Evolutionary conservation across 2,329 filamentous ascomycete species (phyloP).

Genomic region (Aspergillus aculeatinus): DNA sequence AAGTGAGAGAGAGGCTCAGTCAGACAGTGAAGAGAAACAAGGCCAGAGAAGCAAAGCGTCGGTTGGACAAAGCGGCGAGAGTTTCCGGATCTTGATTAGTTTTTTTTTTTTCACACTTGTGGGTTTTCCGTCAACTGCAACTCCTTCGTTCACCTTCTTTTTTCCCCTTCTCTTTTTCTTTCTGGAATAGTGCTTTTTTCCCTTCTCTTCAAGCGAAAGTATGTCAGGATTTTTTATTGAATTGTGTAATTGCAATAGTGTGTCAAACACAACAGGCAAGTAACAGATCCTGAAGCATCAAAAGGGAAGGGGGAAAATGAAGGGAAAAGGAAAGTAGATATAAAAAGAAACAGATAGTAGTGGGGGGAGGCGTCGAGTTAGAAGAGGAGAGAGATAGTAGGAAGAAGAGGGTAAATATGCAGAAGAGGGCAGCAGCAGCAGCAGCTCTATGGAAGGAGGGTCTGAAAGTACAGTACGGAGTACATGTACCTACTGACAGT

Average conservation of each 20-base stretch:
- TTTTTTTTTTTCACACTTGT: slow-evolving; percentile 7
- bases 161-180: too few relatives aligned
- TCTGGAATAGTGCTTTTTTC: slow-evolving; percentile 3
- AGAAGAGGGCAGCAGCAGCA: too few relatives aligned
- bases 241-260: slow-evolving; percentile 38
- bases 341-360: slow-evolving; percentile 22
- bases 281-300: slow-evolving; percentile 25
- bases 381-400: slow-evolving; percentile 14
- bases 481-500: too few relatives aligned
- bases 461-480: neutral
- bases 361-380: slow-evolving; percentile 18
- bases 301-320: neutral
- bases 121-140: slow-evolving; percentile 8
- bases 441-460: too few relatives aligned
- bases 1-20: slow-evolving; percentile 11
- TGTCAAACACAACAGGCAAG: slow-evolving; percentile 47
- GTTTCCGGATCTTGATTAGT: slow-evolving; percentile 1
- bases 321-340: slow-evolving; percentile 19
- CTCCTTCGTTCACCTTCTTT: too few relatives aligned
- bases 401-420: neutral
- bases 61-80: slow-evolving; percentile 4
- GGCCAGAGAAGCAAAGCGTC: too few relatives aligned
- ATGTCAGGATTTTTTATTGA: slow-evolving; percentile 27
- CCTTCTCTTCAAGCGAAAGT: slow-evolving; percentile 33
- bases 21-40: slow-evolving; percentile 5